Percentiles rank a stretch among this genome's conserved stretches.
phyloP scores from a whole-genome alignment of 345 rosid genomes.

The Eucalyptus erythrocorys region DNA sequence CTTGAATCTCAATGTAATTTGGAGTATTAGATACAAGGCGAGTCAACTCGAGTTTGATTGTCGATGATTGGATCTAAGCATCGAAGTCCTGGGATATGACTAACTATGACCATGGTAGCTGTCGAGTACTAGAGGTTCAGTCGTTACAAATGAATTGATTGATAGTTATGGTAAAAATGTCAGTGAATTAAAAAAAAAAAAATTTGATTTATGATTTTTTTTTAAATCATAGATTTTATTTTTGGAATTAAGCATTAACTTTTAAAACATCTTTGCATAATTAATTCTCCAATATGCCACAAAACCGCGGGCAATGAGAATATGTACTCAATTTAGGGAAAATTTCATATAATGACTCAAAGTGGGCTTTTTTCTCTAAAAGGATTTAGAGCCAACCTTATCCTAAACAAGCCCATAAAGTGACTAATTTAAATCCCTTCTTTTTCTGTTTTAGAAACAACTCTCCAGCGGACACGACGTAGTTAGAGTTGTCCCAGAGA shows the following conservation, averaged over 20 bases:
- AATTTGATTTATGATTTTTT: not conserved
- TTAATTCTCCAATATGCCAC: not conserved
- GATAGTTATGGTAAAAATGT: not conserved
- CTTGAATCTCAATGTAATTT: not conserved
- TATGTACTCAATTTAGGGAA: no score
- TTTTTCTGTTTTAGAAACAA: no score
- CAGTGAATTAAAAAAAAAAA: not conserved
- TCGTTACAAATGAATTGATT: accelerated
- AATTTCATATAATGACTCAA: no score
- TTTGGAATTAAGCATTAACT: not conserved
- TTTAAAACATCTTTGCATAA: not conserved
- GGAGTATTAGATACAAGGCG: not conserved
- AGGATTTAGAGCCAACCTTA: no score
- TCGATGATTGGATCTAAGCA: not conserved
- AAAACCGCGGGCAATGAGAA: not conserved
- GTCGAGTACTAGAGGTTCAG: accelerated
- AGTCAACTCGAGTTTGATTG: not conserved
- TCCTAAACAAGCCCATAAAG: no score
- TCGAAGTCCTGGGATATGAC: not conserved
- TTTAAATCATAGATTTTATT: not conserved
- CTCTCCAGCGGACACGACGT: no score
- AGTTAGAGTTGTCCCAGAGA: no score
- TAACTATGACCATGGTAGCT: not conserved
- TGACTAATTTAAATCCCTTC: no score
- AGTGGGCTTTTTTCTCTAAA: no score